A percentile compares a stretch with the other conserved stretches of the same genome.
These are phyloP conservation scores for Colletotrichum chlorophyti DNA, from an alignment of 2,329 filamentous ascomycete genomes.

Conservation along the genomic window DNA sequence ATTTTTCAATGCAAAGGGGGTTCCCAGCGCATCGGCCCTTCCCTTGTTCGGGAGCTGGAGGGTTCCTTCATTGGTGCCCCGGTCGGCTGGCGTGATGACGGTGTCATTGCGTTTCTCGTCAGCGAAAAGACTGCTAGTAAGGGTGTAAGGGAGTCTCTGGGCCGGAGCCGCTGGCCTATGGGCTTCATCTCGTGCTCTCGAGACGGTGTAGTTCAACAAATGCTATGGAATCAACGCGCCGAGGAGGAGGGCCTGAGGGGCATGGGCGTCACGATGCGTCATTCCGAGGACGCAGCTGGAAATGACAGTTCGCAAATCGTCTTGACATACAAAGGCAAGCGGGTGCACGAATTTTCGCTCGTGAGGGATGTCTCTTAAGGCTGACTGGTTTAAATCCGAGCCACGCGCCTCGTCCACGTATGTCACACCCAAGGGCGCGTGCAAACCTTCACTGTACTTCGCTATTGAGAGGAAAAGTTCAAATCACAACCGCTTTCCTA, in stretches of 20 bases:
- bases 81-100: constrained; percentile 69
- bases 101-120: constrained; percentile 75
- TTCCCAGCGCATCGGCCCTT: constrained; percentile 58
- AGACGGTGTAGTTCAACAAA: constrained; percentile 67
- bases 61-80: constrained; percentile 80
- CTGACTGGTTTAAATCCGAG: too few relatives aligned
- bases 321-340: constrained; percentile 58
- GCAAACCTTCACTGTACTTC: too few relatives aligned
- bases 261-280: constrained; percentile 56
- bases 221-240: constrained; percentile 75
- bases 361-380: constrained; percentile 32
- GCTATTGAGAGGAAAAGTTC: too few relatives aligned
- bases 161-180: constrained; percentile 72
- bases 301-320: constrained; percentile 49
- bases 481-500: too few relatives aligned
- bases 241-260: constrained; percentile 68
- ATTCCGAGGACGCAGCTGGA: constrained; percentile 39
- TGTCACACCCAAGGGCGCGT: too few relatives aligned
- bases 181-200: constrained; percentile 69
- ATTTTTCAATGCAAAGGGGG: constrained; percentile 75
- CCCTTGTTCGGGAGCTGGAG: constrained; percentile 75
- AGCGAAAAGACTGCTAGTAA: constrained; percentile 75
- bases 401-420: too few relatives aligned
- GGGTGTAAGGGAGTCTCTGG: constrained; percentile 77
- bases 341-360: background rate